Percentiles rank a stretch among this genome's conserved stretches.
phyloP scores from a whole-genome alignment of 1,284 basidiomycete species.

The Jaminaea rosea region DNA sequence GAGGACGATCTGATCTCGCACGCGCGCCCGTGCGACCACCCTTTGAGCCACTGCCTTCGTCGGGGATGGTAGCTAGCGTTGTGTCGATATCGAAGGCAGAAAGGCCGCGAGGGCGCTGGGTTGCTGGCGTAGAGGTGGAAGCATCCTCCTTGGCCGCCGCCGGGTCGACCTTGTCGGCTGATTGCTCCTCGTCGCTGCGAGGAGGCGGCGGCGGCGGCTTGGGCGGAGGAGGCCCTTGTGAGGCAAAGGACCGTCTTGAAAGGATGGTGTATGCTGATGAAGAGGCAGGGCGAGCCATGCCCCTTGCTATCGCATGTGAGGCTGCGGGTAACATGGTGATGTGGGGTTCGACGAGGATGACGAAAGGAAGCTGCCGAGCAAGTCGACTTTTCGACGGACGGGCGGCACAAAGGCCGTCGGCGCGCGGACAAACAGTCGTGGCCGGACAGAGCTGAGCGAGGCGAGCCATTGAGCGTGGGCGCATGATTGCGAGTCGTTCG shows the following conservation, averaged over 20 bases:
- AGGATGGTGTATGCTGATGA: too few relatives aligned
- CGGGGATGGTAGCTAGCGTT: constrained; percentile 14
- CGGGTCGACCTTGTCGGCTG: background rate
- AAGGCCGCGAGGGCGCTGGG: constrained; percentile 3
- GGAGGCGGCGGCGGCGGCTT: background rate
- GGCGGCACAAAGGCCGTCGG: too few relatives aligned
- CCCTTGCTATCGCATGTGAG: too few relatives aligned
- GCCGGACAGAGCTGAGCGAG: too few relatives aligned
- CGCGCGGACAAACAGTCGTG: too few relatives aligned
- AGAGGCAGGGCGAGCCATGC: too few relatives aligned
- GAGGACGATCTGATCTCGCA: constrained; percentile 11
- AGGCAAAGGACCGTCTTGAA: background rate
- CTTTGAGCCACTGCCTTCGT: constrained; percentile 34
- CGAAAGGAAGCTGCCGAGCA: too few relatives aligned
- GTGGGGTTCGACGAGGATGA: too few relatives aligned
- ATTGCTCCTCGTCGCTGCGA: background rate
- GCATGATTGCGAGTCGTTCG: too few relatives aligned
- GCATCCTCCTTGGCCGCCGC: background rate
- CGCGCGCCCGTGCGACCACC: constrained; percentile 38
- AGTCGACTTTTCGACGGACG: too few relatives aligned
- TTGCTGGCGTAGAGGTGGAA: background rate
- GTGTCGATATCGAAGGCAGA: constrained; percentile 35
- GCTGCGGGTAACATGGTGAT: too few relatives aligned
- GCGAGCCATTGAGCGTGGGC: too few relatives aligned
- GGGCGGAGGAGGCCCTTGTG: background rate